A percentile compares a stretch with the other conserved stretches of the same genome.
Conservation (phyloP, 2,329 filamentous ascomycete species). For the Xylariales sp. region DNA sequence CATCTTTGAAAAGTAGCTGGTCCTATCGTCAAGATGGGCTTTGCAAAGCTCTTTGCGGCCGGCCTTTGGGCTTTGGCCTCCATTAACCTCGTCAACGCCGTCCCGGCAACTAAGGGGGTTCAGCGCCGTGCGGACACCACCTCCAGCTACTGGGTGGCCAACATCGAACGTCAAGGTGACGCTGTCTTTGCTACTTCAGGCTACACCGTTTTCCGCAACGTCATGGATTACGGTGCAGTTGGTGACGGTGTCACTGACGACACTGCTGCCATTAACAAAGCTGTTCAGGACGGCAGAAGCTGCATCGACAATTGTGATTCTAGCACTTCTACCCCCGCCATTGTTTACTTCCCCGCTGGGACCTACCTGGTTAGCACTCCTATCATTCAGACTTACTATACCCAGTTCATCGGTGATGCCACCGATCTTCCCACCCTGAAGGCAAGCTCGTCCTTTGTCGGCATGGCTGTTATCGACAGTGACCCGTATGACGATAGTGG, state of each 20-base stretch:
- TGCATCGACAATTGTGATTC: constrained; percentile 83
- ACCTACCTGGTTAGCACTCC: constrained; percentile 79
- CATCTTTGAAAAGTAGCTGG: constrained; percentile 22
- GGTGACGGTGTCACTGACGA: constrained; percentile 73
- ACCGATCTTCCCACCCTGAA: constrained; percentile 69
- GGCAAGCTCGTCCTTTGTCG: constrained; percentile 65
- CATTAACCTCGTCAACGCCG: constrained; percentile 14
- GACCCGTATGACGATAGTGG: constrained; percentile 74
- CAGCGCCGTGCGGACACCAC: constrained; percentile 20
- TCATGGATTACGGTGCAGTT: constrained; percentile 69
- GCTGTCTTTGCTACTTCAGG: constrained; percentile 57
- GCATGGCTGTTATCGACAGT: constrained; percentile 85
- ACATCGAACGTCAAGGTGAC: constrained; percentile 64
- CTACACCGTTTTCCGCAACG: constrained; percentile 75
- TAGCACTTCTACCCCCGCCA: constrained; percentile 73
- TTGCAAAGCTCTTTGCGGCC: constrained; percentile 22
- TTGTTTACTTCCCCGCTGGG: constrained; percentile 89
- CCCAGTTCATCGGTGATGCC: constrained; percentile 84
- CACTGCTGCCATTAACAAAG: constrained; percentile 81
- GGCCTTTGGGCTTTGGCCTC: constrained; percentile 21
- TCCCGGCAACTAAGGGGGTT: constrained; percentile 15
- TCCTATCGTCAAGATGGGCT: constrained; percentile 25
- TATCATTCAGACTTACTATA: constrained; percentile 86
- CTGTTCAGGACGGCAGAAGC: constrained; percentile 71
- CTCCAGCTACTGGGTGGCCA: constrained; percentile 67